Percentiles rank a stretch among this genome's conserved stretches.
phyloP scores from a whole-genome alignment of 306 rosid species.

The Malus fusca region DNA sequence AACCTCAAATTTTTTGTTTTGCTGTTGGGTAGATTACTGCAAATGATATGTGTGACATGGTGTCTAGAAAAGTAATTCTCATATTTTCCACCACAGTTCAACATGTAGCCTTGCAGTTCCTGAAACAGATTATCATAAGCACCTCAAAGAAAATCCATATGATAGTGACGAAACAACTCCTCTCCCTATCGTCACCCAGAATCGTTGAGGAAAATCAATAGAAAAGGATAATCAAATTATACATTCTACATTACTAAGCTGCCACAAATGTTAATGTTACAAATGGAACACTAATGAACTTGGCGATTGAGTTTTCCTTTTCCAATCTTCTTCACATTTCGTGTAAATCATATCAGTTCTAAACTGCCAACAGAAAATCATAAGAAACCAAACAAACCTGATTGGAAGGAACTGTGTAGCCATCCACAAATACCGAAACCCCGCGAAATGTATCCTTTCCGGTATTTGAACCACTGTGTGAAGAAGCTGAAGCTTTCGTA shows the following conservation, averaged over 20 bases:
- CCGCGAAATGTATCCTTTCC: constrained; percentile 51
- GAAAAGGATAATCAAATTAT: neutral
- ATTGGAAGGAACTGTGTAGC: constrained; percentile 81
- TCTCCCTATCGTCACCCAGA: neutral
- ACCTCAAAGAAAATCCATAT: neutral
- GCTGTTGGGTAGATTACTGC: constrained; percentile 74
- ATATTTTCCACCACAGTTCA: constrained; percentile 70
- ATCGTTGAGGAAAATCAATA: neutral
- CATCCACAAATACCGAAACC: constrained; percentile 84
- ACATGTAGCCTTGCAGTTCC: constrained; percentile 82
- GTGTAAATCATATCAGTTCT: neutral
- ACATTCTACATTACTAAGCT: neutral
- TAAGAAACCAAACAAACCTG: constrained; percentile 41
- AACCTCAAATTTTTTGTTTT: constrained; percentile 82
- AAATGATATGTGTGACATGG: constrained; percentile 77
- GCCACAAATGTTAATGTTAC: neutral
- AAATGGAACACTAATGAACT: neutral
- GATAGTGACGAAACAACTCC: neutral
- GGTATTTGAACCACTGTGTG: constrained; percentile 23
- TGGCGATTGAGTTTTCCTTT: neutral
- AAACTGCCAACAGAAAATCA: neutral
- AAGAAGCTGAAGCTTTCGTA: constrained; percentile 48
- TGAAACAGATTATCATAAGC: constrained; percentile 25
- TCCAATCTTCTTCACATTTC: neutral
- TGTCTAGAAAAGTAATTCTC: constrained; percentile 85